These are phyloP conservation scores for Aciculoconidium aculeatum DNA, from an alignment of 805 yeast genomes.

Conservation along the genomic window DNA sequence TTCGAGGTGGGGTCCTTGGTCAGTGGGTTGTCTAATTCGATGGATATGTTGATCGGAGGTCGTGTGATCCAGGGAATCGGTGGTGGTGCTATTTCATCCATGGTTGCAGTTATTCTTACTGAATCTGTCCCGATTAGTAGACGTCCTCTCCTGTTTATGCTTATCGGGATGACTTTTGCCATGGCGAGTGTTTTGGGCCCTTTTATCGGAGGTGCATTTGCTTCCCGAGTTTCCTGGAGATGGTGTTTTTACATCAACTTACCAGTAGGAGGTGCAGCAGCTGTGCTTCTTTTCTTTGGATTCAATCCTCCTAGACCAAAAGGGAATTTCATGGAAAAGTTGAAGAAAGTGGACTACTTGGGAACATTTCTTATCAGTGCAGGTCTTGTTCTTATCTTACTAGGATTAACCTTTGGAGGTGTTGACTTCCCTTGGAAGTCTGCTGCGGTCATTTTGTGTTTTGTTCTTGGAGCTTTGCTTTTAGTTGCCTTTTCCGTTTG, in stretches of 20 bases:
- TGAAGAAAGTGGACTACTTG: constrained; percentile 41
- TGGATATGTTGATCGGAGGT: constrained; percentile 64
- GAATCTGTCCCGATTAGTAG: constrained; percentile 44
- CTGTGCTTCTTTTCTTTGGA: constrained; percentile 29
- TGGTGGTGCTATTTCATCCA: constrained; percentile 59
- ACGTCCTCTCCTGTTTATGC: constrained; percentile 34
- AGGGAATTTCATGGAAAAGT: constrained; percentile 32
- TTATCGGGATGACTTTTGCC: constrained; percentile 39
- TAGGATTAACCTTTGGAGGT: constrained; percentile 54
- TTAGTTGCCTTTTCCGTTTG: constrained; percentile 30
- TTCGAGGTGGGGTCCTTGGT: constrained; percentile 61
- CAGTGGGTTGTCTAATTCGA: constrained; percentile 47
- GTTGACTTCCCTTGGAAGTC: constrained; percentile 47
- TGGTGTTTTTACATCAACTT: constrained; percentile 69
- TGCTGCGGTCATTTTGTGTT: constrained; percentile 44
- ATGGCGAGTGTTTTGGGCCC: constrained; percentile 57
- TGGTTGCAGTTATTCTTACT: constrained; percentile 51
- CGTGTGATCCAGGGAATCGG: constrained; percentile 69
- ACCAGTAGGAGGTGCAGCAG: constrained; percentile 55
- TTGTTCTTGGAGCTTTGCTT: constrained; percentile 41
- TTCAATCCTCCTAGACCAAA: constrained; percentile 44
- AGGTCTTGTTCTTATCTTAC: constrained; percentile 39
- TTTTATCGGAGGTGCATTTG: constrained; percentile 59
- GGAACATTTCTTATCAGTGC: constrained; percentile 41
- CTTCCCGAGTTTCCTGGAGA: constrained; percentile 59